Evolutionary conservation across 2,329 filamentous ascomycete genomes (phyloP).

Genomic region (Aspergillus vadensis): DNA sequence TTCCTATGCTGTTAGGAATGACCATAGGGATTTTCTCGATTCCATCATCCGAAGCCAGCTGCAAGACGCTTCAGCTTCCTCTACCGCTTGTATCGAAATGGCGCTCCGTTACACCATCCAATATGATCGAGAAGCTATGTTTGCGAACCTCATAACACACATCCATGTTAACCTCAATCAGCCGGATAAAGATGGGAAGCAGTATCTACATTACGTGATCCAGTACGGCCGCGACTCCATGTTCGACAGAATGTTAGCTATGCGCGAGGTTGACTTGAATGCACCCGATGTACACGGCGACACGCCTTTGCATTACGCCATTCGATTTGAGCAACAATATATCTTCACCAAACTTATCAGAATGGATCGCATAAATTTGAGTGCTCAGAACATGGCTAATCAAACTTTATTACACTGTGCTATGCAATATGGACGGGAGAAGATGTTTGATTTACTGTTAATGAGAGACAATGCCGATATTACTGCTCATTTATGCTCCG

Average conservation of each 20-base stretch:
- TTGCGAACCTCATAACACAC: not conserved
- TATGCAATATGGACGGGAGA: not conserved
- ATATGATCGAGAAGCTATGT: too few species aligned
- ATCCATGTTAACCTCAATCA: not conserved
- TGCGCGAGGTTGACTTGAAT: not conserved
- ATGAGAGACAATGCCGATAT: not conserved
- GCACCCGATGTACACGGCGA: not conserved
- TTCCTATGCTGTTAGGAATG: too few species aligned
- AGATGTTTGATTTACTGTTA: not conserved
- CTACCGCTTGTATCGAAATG: too few species aligned
- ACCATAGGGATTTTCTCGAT: accelerated
- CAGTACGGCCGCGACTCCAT: not conserved
- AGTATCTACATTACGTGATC: not conserved
- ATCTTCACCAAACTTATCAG: too few species aligned
- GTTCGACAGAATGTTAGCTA: not conserved
- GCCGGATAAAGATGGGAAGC: not conserved
- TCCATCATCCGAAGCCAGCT: too few species aligned
- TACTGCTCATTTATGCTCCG: not conserved
- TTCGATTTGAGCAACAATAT: not conserved
- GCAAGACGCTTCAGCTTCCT: too few species aligned
- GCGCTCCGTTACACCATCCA: too few species aligned
- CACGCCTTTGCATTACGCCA: not conserved
- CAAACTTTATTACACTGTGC: too few species aligned
- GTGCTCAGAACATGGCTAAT: too few species aligned
- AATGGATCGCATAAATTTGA: too few species aligned